A percentile compares a stretch with the other conserved stretches of the same genome.
phyloP scores from a whole-genome alignment of 2,329 filamentous ascomycete species.

The Periconia sp. region DNA sequence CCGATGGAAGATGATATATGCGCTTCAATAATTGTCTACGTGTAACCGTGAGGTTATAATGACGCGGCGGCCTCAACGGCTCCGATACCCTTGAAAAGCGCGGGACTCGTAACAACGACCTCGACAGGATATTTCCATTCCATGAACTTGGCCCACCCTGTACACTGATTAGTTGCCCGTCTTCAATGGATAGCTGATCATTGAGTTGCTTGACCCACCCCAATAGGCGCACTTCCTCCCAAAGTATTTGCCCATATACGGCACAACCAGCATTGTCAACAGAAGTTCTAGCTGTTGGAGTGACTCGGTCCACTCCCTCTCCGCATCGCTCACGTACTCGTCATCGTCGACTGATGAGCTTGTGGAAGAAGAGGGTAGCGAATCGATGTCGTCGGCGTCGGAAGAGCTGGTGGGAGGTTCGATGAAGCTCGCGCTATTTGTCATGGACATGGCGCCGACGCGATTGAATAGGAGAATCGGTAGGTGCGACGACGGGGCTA shows the following conservation, averaged over 20 bases:
- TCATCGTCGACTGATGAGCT: constrained; percentile 62
- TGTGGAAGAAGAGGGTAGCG: constrained; percentile 58
- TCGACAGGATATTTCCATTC: constrained; percentile 90
- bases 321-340: constrained; percentile 76
- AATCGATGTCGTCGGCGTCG: constrained; percentile 55
- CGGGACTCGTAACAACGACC: constrained; percentile 60
- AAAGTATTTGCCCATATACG: constrained; percentile 93
- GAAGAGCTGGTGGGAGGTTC: constrained; percentile 36
- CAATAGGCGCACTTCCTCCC: constrained; percentile 95
- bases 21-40: too few relatives aligned
- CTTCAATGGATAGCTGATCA: neutral
- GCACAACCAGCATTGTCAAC: constrained; percentile 91
- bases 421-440: constrained; percentile 46
- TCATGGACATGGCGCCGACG: constrained; percentile 40
- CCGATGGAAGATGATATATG: too few relatives aligned
- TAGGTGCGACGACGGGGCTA: constrained; percentile 15
- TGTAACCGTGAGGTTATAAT: constrained; percentile 34
- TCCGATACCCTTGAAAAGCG: constrained; percentile 54
- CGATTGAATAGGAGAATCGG: constrained; percentile 2
- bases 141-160: constrained; percentile 96
- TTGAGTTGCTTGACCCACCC: constrained; percentile 74
- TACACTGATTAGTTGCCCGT: constrained; percentile 20
- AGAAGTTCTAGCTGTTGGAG: constrained; percentile 92
- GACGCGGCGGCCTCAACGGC: constrained; percentile 55
- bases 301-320: constrained; percentile 93